phyloP scores from a whole-genome alignment of 768 basidiomycete genomes.

The Leccinellum rugosiceps region DNA sequence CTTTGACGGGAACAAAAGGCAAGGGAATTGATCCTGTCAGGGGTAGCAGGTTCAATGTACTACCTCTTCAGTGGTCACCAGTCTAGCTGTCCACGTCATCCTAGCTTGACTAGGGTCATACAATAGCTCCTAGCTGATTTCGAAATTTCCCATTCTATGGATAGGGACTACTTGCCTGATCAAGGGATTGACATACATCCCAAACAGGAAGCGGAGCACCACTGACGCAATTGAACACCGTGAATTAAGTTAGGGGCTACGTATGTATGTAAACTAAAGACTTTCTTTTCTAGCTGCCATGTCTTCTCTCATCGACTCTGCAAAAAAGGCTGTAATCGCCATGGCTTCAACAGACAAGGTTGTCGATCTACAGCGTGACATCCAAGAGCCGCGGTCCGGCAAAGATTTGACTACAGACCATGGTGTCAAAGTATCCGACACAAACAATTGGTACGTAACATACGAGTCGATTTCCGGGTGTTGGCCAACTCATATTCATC shows the following conservation, averaged over 20 bases:
- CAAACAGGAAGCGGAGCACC: constrained; percentile 3
- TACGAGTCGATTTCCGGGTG: background rate
- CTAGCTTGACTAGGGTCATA: too few relatives aligned
- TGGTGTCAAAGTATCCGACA: constrained; percentile 55
- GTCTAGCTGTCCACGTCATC: too few relatives aligned
- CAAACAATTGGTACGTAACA: constrained; percentile 56
- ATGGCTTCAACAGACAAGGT: constrained; percentile 18
- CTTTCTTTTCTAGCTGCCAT: background rate
- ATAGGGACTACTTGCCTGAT: constrained; percentile 1
- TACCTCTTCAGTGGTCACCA: too few relatives aligned
- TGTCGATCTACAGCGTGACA: constrained; percentile 25
- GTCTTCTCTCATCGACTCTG: constrained; percentile 14
- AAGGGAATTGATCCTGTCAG: background rate
- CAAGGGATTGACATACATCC: background rate
- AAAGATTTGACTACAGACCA: constrained; percentile 54
- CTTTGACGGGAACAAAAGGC: background rate
- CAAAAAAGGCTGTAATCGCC: constrained; percentile 11
- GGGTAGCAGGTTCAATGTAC: too few relatives aligned
- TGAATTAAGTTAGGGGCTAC: constrained; percentile 10
- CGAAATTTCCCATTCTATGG: background rate
- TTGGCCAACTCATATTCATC: constrained; percentile 4
- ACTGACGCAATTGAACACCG: constrained; percentile 17
- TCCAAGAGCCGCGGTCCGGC: constrained; percentile 14
- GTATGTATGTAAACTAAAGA: background rate
- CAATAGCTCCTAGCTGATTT: background rate